Percentiles rank a stretch among this genome's conserved stretches.
Conservation (phyloP, 805 yeast species). For the Spathaspora girioi region DNA sequence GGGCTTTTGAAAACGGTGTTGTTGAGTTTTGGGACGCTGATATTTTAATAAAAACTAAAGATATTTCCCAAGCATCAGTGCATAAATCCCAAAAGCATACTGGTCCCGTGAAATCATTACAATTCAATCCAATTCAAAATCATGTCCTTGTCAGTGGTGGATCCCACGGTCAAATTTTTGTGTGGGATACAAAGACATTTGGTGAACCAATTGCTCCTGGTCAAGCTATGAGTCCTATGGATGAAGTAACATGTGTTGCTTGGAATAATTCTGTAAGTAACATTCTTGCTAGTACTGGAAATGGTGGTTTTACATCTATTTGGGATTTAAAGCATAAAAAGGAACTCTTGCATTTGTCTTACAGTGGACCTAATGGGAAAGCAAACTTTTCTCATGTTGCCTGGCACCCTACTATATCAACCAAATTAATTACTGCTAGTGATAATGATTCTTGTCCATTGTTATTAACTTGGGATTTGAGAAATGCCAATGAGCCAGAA, state of each 20-base stretch:
- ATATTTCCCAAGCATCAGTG: slow-evolving; percentile 41
- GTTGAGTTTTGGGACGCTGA: slow-evolving; percentile 77
- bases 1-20: slow-evolving; percentile 82
- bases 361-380: slow-evolving; percentile 51
- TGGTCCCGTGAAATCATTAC: slow-evolving; percentile 67
- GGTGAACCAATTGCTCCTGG: slow-evolving; percentile 67
- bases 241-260: slow-evolving; percentile 74
- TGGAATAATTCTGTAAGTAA: slow-evolving; percentile 87
- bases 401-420: slow-evolving; percentile 92
- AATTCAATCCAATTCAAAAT: slow-evolving; percentile 70
- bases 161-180: slow-evolving; percentile 77
- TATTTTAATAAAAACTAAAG: slow-evolving; percentile 39
- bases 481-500: slow-evolving; percentile 92
- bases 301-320: slow-evolving; percentile 80
- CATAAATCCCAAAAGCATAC: slow-evolving; percentile 56
- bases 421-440: slow-evolving; percentile 84
- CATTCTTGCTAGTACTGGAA: slow-evolving; percentile 87
- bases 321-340: slow-evolving; percentile 90
- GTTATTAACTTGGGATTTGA: slow-evolving; percentile 87
- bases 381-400: slow-evolving; percentile 77
- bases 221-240: slow-evolving; percentile 72
- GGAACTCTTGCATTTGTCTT: slow-evolving; percentile 83
- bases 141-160: slow-evolving; percentile 85
- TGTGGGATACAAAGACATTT: slow-evolving; percentile 81
- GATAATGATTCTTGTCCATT: slow-evolving; percentile 77